Evolutionary conservation across 2,329 filamentous ascomycete genomes (phyloP), one percentile per base, ranked within the genome.

Genomic region (Fusarium irregulare): DNA sequence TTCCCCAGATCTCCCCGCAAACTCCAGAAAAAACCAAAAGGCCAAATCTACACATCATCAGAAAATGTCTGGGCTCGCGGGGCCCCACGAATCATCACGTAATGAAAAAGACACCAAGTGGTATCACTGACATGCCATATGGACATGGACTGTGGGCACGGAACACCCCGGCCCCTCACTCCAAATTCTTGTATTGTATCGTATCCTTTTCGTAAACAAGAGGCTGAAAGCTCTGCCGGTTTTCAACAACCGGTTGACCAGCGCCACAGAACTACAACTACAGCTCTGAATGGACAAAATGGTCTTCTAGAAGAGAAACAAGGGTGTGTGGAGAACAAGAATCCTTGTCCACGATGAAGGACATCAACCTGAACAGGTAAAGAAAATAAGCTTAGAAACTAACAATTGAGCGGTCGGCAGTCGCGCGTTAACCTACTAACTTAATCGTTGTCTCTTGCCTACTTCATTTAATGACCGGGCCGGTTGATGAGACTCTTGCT

Each of bases 51-150:
- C 56, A 70, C 51, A 56, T 66, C 47, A 59, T 68, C 56, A 54
- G 51, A 53, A 56, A 50, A 57, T 66, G 48, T 47, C 47, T 45
- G 34, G 51, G 58, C 67, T 73, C 72, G 68, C 70, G 73, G 73
- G 73, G 73, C 73, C 73, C 73, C 73, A 66, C 63, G 69, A 74
- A 71, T 57, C 13, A 45, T 61, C 42, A 75, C 73, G 73, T 75
- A 75, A 75, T 75, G 61, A 49, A 75, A 73, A 70, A 56, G 45
- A 60, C 37, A 40, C 40, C 40, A 60, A 56, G 50, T 64, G 50
- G 54, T 62, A 65, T 62, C 47, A 55, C 47, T 42, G 53, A 48
- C 48, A 56, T 60, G 51, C 45, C 48, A 60, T 42, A 28, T 20
- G 28, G 42, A 41, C 51, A 23, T 20, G 25, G 42, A 41, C 45